These are phyloP conservation scores for Hyphopichia wangnamkhiaoensis DNA, from an alignment of 1,139 yeast species.

Conservation along the genomic window DNA sequence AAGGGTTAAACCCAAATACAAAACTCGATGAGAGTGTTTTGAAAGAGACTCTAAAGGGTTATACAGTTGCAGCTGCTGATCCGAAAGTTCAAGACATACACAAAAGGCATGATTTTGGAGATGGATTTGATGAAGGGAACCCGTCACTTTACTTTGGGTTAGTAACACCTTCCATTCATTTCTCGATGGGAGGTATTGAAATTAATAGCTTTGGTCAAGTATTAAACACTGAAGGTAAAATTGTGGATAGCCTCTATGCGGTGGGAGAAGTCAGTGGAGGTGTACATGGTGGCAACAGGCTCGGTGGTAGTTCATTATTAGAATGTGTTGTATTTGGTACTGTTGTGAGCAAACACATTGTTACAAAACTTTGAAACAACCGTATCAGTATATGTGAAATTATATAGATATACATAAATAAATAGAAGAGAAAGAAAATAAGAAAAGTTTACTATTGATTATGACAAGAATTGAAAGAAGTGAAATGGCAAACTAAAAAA, in stretches of 20 bases:
- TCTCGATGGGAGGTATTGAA: constrained; percentile 42
- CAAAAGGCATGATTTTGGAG: constrained; percentile 25
- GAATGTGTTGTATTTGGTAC: constrained; percentile 44
- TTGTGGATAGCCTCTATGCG: constrained; percentile 30
- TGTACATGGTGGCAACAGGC: constrained; percentile 38
- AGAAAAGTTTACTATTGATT: not conserved
- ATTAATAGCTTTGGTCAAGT: constrained; percentile 30
- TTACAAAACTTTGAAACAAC: not conserved
- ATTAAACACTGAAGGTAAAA: constrained; percentile 15
- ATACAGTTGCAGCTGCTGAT: constrained; percentile 12
- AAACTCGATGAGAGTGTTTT: constrained; percentile 9
- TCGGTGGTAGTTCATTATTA: constrained; percentile 39
- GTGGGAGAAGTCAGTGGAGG: constrained; percentile 44
- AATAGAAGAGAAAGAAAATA: not conserved
- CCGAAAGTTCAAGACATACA: constrained; percentile 17
- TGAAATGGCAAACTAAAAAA: too few species aligned
- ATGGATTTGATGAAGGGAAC: constrained; percentile 11
- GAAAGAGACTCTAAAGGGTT: constrained; percentile 13
- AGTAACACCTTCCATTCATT: constrained; percentile 41
- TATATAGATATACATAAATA: too few species aligned
- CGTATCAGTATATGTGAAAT: not conserved
- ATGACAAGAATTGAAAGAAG: too few species aligned
- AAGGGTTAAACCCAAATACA: constrained; percentile 15
- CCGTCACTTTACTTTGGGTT: constrained; percentile 28
- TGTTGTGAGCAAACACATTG: constrained; percentile 16